Percentiles rank a stretch among this genome's conserved stretches.
phyloP scores from a whole-genome alignment of 2,329 filamentous ascomycete species.

The Neoscytalidium dimidiatum region DNA sequence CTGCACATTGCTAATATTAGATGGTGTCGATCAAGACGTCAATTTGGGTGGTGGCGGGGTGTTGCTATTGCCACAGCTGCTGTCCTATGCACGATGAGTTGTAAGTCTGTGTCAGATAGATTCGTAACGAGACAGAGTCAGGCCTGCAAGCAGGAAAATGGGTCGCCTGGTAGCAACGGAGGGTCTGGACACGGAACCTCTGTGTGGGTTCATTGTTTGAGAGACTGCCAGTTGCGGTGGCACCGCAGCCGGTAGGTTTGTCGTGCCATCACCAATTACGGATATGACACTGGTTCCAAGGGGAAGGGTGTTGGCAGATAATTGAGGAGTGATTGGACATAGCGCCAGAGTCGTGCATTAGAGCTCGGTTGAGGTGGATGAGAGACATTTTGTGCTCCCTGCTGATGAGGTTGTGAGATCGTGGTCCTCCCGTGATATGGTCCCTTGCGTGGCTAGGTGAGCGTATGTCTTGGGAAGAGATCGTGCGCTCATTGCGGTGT shows the following conservation, averaged over 20 bases:
- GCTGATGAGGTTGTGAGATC: neutral
- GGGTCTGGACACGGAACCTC: neutral
- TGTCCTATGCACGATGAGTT: slow-evolving; percentile 12
- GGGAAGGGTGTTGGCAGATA: neutral
- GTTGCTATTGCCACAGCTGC: neutral
- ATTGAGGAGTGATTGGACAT: neutral
- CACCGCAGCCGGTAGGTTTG: neutral
- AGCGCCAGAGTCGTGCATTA: neutral
- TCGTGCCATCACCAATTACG: neutral
- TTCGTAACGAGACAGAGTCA: neutral
- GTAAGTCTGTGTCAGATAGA: slow-evolving; percentile 12
- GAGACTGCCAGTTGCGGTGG: neutral
- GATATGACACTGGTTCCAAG: neutral
- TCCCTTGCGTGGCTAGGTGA: slow-evolving; percentile 7
- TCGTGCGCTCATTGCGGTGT: neutral
- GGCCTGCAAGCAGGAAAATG: neutral
- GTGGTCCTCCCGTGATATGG: neutral
- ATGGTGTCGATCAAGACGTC: neutral
- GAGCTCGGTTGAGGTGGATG: neutral
- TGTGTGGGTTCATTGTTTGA: neutral
- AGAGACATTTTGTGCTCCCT: slow-evolving; percentile 8
- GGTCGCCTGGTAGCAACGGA: neutral
- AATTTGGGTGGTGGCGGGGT: neutral
- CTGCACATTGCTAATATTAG: neutral
- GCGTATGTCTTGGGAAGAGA: neutral